Evolutionary conservation across 2,329 filamentous ascomycete species (phyloP).

Genomic region (Coniochaeta ligniaria): DNA sequence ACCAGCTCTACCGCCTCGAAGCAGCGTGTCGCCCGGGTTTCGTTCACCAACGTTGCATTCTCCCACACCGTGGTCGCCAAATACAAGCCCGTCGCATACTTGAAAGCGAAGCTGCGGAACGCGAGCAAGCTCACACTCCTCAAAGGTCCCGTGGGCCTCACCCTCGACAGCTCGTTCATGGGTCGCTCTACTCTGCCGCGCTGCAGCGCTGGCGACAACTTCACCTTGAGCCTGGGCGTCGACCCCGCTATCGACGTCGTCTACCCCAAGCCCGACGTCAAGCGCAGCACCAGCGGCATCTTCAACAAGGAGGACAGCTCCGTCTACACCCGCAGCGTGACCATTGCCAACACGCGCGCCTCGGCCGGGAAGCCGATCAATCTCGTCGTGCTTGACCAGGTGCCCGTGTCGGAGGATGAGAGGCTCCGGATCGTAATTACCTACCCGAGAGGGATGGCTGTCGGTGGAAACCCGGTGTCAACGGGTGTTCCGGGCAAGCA

Average conservation of each 20-base stretch:
- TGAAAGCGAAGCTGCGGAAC: constrained; percentile 51
- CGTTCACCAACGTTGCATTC: constrained; percentile 43
- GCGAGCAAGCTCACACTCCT: constrained; percentile 48
- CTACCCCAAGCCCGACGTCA: constrained; percentile 50
- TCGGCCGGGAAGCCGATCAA: constrained; percentile 27
- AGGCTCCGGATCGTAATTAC: constrained; percentile 43
- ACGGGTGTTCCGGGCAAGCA: constrained; percentile 14
- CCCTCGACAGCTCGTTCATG: constrained; percentile 56
- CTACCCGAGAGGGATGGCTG: constrained; percentile 37
- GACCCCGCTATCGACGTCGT: constrained; percentile 48
- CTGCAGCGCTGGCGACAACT: constrained; percentile 45
- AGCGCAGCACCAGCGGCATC: constrained; percentile 41
- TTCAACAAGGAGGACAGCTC: constrained; percentile 46
- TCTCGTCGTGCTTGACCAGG: constrained; percentile 50
- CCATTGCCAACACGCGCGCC: constrained; percentile 42
- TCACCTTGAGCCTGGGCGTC: constrained; percentile 49
- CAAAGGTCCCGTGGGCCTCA: constrained; percentile 47
- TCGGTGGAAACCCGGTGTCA: constrained; percentile 21
- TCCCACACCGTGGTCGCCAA: constrained; percentile 54
- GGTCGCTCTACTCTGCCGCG: constrained; percentile 48
- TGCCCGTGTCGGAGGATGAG: constrained; percentile 56
- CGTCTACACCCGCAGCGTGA: constrained; percentile 40
- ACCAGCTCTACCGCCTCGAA: constrained; percentile 44
- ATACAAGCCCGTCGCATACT: constrained; percentile 51
- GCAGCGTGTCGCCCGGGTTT: constrained; percentile 52